Base-by-base conservation (phyloP, 2,329 filamentous ascomycete genomes). In the Aureobasidium sp. region DNA sequence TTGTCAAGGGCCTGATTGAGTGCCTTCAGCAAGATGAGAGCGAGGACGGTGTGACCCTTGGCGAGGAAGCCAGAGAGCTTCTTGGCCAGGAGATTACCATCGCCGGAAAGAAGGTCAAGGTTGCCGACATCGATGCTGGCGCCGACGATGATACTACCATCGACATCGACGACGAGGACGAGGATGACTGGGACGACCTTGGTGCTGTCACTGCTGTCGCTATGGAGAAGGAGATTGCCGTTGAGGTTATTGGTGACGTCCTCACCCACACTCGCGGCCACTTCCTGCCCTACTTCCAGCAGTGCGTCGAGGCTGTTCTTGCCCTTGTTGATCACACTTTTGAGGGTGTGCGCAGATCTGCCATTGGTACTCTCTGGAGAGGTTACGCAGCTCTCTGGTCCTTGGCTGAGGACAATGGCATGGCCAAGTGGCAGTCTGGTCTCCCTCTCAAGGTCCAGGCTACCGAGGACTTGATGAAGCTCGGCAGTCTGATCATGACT, bases 201-300 rank as follows among this genome's bases (percentile, higher is more conserved):
- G 87, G 86, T 62, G 90, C 90, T 55, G 89, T 95, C 65, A 95
- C 91, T 30, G 91, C 91, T 59, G 85, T 97, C 61, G 91, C 93
- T 29, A 84, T 96, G 69, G 94, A 97, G 81, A 97, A 97, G 78
- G 94, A 99, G 77, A 95, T 97, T 69, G 93, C 94, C 41, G 86
- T 96, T 48, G 94, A 99, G 75, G 92, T 97, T 6, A 83, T 97
- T 39, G 94, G 92, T 66, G 94, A 99, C 71, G 86, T 99, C 65
- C 87, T 97, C 70, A 88, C 89, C 50, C 87, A 95, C 78, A 90
- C 90, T 52, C 91, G 90, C 74, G 83, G 84, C 70, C 84, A 88
- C 67, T 91, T 85, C 73, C 82, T 95, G 67, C 86, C 90, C 5
- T 96, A 93, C 75, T 89, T 97, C 65, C 87, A 96, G 78, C 89